A percentile compares a stretch with the other conserved stretches of the same genome.
These are phyloP conservation scores for Coprinellus micaceus DNA, from an alignment of 768 basidiomycete genomes.

Conservation along the genomic window DNA sequence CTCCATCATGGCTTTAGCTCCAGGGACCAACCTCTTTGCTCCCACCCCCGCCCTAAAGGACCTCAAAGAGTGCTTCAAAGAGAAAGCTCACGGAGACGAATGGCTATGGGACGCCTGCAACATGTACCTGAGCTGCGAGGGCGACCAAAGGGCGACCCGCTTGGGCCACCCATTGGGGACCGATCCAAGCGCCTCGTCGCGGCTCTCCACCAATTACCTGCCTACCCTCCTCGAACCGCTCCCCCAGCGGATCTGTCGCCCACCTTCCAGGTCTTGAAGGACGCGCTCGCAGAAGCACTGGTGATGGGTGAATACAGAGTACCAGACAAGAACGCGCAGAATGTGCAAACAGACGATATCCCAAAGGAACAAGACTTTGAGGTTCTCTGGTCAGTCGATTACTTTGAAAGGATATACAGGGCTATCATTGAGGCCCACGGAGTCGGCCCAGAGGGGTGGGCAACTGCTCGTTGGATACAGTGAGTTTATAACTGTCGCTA, in stretches of 20 bases:
- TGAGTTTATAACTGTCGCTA: background rate
- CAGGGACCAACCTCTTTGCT: background rate
- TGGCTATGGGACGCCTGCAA: background rate
- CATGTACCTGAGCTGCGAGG: background rate
- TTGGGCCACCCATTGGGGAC: too few species aligned
- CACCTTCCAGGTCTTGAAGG: background rate
- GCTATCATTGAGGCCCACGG: background rate
- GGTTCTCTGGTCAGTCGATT: background rate
- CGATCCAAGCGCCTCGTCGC: background rate
- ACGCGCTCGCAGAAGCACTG: background rate
- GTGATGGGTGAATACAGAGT: background rate
- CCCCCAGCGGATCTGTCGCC: background rate
- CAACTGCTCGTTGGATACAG: background rate
- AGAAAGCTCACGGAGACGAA: background rate
- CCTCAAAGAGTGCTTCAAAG: background rate
- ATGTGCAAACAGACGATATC: background rate
- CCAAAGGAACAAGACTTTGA: background rate
- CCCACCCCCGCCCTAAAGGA: background rate
- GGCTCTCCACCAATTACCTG: background rate
- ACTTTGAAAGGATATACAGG: background rate
- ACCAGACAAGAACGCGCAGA: background rate
- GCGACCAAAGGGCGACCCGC: too few species aligned
- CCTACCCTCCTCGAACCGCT: background rate
- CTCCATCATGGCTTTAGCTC: background rate
- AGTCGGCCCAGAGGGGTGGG: background rate